Evolutionary conservation across 257 asterid species (phyloP).

Genomic region (Solanum virginianum): DNA sequence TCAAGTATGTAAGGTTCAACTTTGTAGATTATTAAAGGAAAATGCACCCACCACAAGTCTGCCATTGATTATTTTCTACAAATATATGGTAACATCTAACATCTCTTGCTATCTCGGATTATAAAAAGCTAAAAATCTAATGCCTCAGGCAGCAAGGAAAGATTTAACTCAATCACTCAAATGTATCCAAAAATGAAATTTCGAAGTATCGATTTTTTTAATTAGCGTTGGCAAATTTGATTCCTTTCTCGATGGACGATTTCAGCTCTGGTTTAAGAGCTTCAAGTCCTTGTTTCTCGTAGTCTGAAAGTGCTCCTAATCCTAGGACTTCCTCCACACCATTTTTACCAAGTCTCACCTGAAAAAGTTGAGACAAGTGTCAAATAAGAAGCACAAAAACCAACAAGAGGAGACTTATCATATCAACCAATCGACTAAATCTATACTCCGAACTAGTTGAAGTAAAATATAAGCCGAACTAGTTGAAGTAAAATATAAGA

Average conservation of each 20-base stretch:
- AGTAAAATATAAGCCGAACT: not conserved
- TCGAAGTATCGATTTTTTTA: not conserved
- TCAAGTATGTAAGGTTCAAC: not conserved
- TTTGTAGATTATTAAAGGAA: not conserved
- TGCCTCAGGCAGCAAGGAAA: not conserved
- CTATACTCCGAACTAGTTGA: not conserved
- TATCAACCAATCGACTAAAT: not conserved
- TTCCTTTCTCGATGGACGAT: constrained; percentile 72
- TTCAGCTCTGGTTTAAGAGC: constrained; percentile 55
- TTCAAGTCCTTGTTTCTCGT: constrained; percentile 65
- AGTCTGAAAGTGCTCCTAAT: constrained; percentile 52
- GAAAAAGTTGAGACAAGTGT: not conserved
- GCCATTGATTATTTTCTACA: constrained; percentile 1
- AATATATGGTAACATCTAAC: not conserved
- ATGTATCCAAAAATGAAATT: constrained; percentile 6
- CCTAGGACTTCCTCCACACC: constrained; percentile 76
- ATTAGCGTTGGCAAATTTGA: constrained; percentile 36
- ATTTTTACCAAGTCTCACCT: constrained; percentile 83
- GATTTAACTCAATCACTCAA: not conserved
- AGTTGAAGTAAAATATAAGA: not conserved
- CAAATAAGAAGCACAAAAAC: not conserved
- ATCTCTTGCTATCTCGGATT: not conserved
- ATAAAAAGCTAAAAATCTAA: not conserved
- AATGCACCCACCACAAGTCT: not conserved
- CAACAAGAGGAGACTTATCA: not conserved